A percentile compares a stretch with the other conserved stretches of the same genome.
phyloP scores from a whole-genome alignment of 2,329 filamentous ascomycete genomes.

The Ophiostoma ulmi region DNA sequence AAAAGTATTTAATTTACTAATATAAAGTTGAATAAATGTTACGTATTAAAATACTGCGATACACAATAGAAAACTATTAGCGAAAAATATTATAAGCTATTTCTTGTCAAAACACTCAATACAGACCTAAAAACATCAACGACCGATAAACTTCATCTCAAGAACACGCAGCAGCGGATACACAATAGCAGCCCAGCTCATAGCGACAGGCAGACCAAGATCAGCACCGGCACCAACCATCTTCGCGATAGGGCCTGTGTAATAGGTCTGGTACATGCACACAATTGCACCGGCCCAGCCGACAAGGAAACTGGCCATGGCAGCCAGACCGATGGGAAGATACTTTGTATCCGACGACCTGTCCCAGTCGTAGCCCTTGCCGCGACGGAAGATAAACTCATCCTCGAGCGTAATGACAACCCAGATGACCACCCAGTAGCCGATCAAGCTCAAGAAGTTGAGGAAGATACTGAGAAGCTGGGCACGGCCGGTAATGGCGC shows the following conservation, averaged over 20 bases:
- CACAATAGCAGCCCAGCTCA: slow-evolving; percentile 28
- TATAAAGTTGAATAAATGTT: no score
- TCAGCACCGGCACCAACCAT: slow-evolving; percentile 28
- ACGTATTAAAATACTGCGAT: no score
- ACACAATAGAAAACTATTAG: no score
- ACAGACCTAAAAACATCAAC: neutral
- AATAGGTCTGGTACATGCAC: slow-evolving; percentile 67
- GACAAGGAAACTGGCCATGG: slow-evolving; percentile 55
- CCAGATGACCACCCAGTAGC: slow-evolving; percentile 65
- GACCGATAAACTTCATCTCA: slow-evolving; percentile 28
- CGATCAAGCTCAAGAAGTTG: slow-evolving; percentile 66
- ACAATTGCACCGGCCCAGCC: slow-evolving; percentile 62
- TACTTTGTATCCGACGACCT: slow-evolving; percentile 55
- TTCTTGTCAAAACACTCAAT: neutral
- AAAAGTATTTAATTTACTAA: no score
- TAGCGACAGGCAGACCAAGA: slow-evolving; percentile 31
- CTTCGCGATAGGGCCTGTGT: slow-evolving; percentile 50
- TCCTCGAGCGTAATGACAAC: slow-evolving; percentile 58
- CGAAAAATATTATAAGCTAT: no score
- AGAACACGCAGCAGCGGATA: slow-evolving; percentile 29
- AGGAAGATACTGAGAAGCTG: slow-evolving; percentile 60
- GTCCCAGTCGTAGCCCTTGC: slow-evolving; percentile 52
- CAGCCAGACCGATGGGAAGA: slow-evolving; percentile 58
- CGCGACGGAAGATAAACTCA: slow-evolving; percentile 55
- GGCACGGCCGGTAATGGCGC: slow-evolving; percentile 57